Evolutionary conservation across 2,329 filamentous ascomycete species (phyloP).

Genomic region (Pseudogymnoascus sp.): DNA sequence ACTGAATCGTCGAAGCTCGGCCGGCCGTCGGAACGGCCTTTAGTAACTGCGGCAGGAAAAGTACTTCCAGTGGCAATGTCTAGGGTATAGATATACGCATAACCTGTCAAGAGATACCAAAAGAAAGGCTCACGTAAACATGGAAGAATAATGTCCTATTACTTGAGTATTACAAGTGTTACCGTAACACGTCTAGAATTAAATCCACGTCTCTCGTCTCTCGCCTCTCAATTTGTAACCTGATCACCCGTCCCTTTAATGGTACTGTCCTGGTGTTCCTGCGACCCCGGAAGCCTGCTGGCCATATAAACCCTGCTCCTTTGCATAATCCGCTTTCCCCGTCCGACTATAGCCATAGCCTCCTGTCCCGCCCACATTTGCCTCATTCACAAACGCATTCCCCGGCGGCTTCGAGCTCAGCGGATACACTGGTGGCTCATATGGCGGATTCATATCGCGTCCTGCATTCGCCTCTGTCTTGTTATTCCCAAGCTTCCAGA

Average conservation of each 20-base stretch:
- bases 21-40: background rate
- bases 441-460: background rate
- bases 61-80: background rate
- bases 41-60: background rate
- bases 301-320: constrained; percentile 5
- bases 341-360: constrained; percentile 4
- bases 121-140: background rate
- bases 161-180: background rate
- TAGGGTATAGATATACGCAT: background rate
- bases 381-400: background rate
- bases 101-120: background rate
- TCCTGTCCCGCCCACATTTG: background rate
- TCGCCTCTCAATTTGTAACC: background rate
- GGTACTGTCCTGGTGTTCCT: constrained; percentile 1
- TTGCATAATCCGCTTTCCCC: constrained; percentile 1
- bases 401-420: background rate
- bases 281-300: background rate
- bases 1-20: background rate
- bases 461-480: background rate
- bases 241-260: background rate
- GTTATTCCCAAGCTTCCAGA: constrained; percentile 2
- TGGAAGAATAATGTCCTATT: background rate
- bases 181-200: background rate
- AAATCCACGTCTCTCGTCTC: background rate
- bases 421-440: background rate